These are phyloP conservation scores for Zopfochytrium polystomum DNA, from an alignment of 371 early-diverging fungal genomes.

Conservation along the genomic window DNA sequence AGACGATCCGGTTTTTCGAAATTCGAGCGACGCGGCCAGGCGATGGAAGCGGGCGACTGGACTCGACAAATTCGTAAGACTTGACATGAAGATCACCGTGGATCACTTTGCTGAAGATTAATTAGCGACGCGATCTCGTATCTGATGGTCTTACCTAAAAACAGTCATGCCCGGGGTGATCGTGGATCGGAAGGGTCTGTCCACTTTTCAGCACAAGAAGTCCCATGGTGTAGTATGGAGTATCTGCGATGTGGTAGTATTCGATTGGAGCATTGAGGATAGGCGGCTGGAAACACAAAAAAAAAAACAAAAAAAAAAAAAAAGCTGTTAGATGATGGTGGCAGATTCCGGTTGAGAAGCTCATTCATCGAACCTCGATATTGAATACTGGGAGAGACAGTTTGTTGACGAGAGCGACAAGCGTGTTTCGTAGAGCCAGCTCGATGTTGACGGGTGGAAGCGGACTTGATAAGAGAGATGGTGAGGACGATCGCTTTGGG, in stretches of 20 bases:
- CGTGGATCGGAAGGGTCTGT: conserved; percentile 46
- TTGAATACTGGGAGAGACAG: background rate
- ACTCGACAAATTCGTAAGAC: conserved; percentile 33
- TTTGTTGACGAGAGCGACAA: background rate
- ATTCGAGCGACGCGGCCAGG: background rate
- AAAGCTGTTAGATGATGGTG: no score
- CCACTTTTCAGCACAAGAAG: conserved; percentile 39
- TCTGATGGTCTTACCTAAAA: conserved; percentile 22
- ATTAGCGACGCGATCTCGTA: background rate
- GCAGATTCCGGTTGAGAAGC: no score
- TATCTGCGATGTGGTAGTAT: conserved; percentile 27
- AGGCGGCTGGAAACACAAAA: background rate
- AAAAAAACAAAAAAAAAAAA: no score
- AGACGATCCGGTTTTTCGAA: background rate
- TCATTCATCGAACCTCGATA: background rate
- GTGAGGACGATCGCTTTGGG: background rate
- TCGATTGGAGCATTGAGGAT: conserved; percentile 23
- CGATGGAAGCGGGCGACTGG: background rate
- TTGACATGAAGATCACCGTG: conserved; percentile 35
- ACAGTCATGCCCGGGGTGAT: conserved; percentile 50
- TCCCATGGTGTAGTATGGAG: conserved; percentile 33
- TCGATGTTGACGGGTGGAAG: background rate
- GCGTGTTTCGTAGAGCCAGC: background rate
- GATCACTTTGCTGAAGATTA: conserved; percentile 26
- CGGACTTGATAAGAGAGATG: background rate